Evolutionary conservation across 75 land plant species (phyloP), one percentile per base, ranked within the genome.

Genomic region (Adiantum capillusveneris): DNA sequence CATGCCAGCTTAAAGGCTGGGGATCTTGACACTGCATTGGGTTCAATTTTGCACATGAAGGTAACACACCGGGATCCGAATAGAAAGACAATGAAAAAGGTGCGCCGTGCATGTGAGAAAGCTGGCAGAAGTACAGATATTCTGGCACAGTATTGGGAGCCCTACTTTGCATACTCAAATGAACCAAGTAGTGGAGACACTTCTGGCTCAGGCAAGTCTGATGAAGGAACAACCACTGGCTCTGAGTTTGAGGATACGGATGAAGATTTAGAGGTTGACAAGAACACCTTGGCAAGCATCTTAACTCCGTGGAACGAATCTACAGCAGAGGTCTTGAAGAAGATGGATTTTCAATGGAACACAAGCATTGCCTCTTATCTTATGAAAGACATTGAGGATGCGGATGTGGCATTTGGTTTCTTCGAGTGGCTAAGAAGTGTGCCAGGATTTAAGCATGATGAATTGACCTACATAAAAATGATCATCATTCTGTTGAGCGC

Each of bases 321-420:
- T 6, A 46, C 49, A 7, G 49, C 49, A 46, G 21, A 6, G 6
- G 21, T 17, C n/a, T 17, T 46, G 49, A 17, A 46, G 17, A 46
- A 46, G 21, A 46, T 46, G 49, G 49, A 46, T 20, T 46, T 46
- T 17, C 49, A 46, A 46, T 46, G 49, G 49, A 46, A 5, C 17
- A 46, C 49, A 46, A 2, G 14, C 5, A 46, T 46, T 46, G 49
- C 21, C 5, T 6, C 49, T 46, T 46, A 46, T 46, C 49, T 46
- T 17, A 46, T 46, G 49, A 46, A 46, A 17, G 49, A 46, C 14
- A 1, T 46, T n/a, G 49, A 52, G n/a, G 70, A 69, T 44, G 58
- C 54, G 26, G 72, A 69, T 55, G 66, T 62, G 3, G 66, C 72
- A 2, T 31, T 62, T 52, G 58, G 59, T 0, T 69, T 69, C 37